phyloP scores from a whole-genome alignment of 257 asterid genomes.

The Salvia miltiorrhiza region DNA sequence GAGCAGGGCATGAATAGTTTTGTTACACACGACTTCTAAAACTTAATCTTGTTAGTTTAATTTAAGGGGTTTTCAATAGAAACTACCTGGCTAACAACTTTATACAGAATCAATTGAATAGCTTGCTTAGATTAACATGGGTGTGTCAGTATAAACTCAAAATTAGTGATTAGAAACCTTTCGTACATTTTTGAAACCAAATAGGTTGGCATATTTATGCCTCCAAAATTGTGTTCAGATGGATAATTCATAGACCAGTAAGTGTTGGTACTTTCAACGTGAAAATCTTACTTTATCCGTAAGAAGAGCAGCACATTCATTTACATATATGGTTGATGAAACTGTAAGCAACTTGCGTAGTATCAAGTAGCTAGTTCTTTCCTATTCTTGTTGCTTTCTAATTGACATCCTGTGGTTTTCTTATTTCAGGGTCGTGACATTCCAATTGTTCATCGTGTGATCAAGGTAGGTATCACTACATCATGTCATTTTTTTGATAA shows the following conservation, averaged over 20 bases:
- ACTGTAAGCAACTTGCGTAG: neutral
- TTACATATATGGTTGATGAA: neutral
- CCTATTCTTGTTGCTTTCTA: slow-evolving; percentile 1
- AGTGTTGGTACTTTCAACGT: neutral
- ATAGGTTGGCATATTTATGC: neutral
- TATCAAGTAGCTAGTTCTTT: neutral
- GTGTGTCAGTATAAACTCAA: neutral
- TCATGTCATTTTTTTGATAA: neutral
- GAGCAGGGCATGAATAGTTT: neutral
- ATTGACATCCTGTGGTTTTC: neutral
- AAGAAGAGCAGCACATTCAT: neutral
- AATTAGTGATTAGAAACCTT: neutral
- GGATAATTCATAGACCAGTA: neutral
- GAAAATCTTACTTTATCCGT: neutral
- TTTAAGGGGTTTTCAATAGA: neutral
- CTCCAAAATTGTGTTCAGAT: neutral
- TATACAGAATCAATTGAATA: neutral
- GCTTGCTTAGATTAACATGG: neutral
- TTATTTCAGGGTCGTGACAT: slow-evolving; percentile 46
- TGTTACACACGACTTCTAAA: neutral
- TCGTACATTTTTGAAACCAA: neutral
- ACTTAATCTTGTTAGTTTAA: neutral
- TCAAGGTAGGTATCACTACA: slow-evolving; percentile 42
- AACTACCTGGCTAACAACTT: neutral
- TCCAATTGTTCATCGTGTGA: slow-evolving; percentile 87